Evolutionary conservation across 495 filamentous ascomycete genomes (phyloP).

Genomic region (Neurospora sp.): DNA sequence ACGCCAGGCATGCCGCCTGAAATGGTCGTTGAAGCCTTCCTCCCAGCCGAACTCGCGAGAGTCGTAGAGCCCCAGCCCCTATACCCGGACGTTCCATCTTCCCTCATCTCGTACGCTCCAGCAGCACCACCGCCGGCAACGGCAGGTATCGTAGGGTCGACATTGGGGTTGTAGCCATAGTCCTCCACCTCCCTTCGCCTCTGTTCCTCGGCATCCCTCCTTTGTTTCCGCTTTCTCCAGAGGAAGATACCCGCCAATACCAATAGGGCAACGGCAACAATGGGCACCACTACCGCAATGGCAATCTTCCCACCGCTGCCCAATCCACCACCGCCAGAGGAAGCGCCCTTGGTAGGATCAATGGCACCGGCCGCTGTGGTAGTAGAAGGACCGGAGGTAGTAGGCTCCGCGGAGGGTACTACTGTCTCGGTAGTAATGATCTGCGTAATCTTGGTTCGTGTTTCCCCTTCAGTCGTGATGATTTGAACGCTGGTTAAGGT

Average conservation of each 20-base stretch:
- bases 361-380: conserved; percentile 19
- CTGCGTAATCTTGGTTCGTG: conserved; percentile 15
- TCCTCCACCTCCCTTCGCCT: conserved; percentile 92
- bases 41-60: conserved; percentile 53
- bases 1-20: conserved; percentile 57
- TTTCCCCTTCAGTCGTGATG: conserved; percentile 9
- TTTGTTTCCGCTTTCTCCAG: conserved; percentile 77
- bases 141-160: conserved; percentile 71
- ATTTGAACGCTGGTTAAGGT: background rate
- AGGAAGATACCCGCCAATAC: conserved; percentile 67
- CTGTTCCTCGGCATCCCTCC: conserved; percentile 75
- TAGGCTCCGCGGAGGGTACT: background rate
- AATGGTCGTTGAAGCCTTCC: conserved; percentile 81
- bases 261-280: conserved; percentile 76
- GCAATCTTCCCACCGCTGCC: conserved; percentile 58
- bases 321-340: conserved; percentile 21
- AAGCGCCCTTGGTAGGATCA: conserved; percentile 17
- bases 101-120: conserved; percentile 55
- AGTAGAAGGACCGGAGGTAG: conserved; percentile 13
- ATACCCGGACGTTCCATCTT: conserved; percentile 66
- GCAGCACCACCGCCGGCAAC: conserved; percentile 43
- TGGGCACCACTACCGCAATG: conserved; percentile 87
- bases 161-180: conserved; percentile 91
- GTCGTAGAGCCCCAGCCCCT: conserved; percentile 90
- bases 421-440: conserved; percentile 15